Evolutionary conservation across 139 green algal species (phyloP), one percentile per base, ranked within the genome.

Genomic region (Picochlorum sp.): DNA sequence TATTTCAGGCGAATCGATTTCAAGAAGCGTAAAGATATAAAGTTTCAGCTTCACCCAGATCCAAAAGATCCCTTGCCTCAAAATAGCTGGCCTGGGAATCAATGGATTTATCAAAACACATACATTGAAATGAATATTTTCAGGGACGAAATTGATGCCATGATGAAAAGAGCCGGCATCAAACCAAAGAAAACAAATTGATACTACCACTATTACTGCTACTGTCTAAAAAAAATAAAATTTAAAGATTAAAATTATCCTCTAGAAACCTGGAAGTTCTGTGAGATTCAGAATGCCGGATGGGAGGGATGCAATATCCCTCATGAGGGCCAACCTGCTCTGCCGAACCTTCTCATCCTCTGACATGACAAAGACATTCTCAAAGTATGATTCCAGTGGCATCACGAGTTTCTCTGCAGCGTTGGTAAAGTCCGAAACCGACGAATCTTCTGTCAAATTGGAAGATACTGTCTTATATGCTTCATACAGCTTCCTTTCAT

Each of bases 251-350:
- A 30, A 59, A 59, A 28, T 59, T 57, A 23, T 57, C 18, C 20
- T 24, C 85, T 63, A 98, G 57, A 98, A 98, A 18, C 93, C 92
- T 15, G 94, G 94, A 54, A 99, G 78, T 71, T 92, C 68, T 13
- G 73, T 73, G 13, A 99, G 78, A 65, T 97, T 86, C 8, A 94
- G 55, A 54, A 97, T 80, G 20, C 94, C 94, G 3, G 68, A 45
- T 2, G 88, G 73, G 57, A 99, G 64, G 0, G 57, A 64, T 2
- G 92, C 87, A 45, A 97, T 60, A 57, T 91, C 77, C 0, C 77
- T 62, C 52, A 98, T 70, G 65, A 97, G 50, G 24, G 89, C 88
- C 56, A 98, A 72, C 31, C 94, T 83, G 75, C 94, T 98, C 8
- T 65, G 60, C 0, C 84, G 74, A 45, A 96, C 41, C 3, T 44